Evolutionary conservation across 1,284 basidiomycete species (phyloP).

Genomic region (Cutaneotrichosporon sp.): DNA sequence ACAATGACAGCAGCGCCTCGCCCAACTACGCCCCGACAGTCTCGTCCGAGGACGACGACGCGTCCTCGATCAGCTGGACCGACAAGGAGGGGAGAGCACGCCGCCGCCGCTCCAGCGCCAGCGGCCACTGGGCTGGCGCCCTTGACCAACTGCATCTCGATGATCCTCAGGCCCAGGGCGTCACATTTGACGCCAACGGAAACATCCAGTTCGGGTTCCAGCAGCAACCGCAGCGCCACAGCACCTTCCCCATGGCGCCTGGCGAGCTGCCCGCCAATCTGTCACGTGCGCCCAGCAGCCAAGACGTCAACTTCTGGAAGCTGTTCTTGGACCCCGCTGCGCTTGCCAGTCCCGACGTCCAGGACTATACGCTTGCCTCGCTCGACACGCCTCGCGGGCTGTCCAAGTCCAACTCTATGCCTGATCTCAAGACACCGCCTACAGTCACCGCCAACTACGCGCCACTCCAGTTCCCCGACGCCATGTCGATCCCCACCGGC

Average conservation of each 20-base stretch:
- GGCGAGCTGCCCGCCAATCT: constrained; percentile 4
- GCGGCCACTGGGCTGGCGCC: constrained; percentile 43
- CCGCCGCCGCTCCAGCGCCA: constrained; percentile 36
- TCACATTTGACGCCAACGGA: constrained; percentile 5
- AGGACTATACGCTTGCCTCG: constrained; percentile 16
- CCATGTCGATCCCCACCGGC: background rate
- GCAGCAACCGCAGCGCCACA: background rate
- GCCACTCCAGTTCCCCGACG: constrained; percentile 6
- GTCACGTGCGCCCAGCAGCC: constrained; percentile 27
- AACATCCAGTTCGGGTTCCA: constrained; percentile 9
- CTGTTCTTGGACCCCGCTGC: constrained; percentile 39
- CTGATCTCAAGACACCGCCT: constrained; percentile 38
- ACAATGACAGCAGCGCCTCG: constrained; percentile 5
- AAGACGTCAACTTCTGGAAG: constrained; percentile 48
- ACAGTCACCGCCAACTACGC: constrained; percentile 1
- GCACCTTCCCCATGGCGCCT: constrained; percentile 27
- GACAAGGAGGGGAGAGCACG: constrained; percentile 12
- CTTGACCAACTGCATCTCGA: constrained; percentile 39
- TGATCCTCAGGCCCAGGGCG: constrained; percentile 2
- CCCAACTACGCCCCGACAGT: constrained; percentile 8
- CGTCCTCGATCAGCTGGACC: background rate
- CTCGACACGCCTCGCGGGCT: constrained; percentile 17
- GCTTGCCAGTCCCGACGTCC: constrained; percentile 38
- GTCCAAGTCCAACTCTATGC: constrained; percentile 48
- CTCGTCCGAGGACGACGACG: constrained; percentile 12